Conservation (phyloP, 2,329 filamentous ascomycete species). For the Pseudogymnoascus sp. region DNA sequence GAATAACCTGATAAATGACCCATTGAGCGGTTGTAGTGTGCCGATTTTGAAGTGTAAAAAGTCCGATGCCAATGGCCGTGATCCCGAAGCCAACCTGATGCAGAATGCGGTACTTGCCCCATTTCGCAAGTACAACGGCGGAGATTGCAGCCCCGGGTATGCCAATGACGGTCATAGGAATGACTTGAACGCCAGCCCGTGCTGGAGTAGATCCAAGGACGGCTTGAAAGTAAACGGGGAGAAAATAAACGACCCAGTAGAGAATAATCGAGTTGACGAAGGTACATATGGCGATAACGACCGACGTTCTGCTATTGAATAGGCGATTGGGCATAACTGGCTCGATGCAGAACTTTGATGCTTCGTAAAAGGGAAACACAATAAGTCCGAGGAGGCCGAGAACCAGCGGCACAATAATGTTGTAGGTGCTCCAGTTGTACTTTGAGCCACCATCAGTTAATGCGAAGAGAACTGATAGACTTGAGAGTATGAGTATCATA, state of each 20-base stretch:
- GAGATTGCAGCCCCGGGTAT: neutral
- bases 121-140: neutral
- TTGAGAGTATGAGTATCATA: slow-evolving; percentile 32
- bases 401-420: slow-evolving; percentile 35
- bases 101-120: neutral
- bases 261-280: slow-evolving; percentile 32
- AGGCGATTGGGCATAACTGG: slow-evolving; percentile 11
- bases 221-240: slow-evolving; percentile 9
- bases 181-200: neutral
- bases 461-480: slow-evolving; percentile 34
- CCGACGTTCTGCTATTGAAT: slow-evolving; percentile 10
- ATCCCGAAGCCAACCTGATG: neutral
- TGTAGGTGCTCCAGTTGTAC: slow-evolving; percentile 33
- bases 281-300: slow-evolving; percentile 21
- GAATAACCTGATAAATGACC: slow-evolving; percentile 35
- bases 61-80: slow-evolving; percentile 23
- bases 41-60: slow-evolving; percentile 32
- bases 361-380: slow-evolving; percentile 22
- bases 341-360: slow-evolving; percentile 10
- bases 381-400: slow-evolving; percentile 34
- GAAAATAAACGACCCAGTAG: slow-evolving; percentile 24
- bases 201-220: neutral
- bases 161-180: neutral
- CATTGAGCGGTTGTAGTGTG: slow-evolving; percentile 31
- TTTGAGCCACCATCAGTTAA: slow-evolving; percentile 36